Conservation (phyloP, 495 filamentous ascomycete species). For the Opeltia flavorubescens region DNA sequence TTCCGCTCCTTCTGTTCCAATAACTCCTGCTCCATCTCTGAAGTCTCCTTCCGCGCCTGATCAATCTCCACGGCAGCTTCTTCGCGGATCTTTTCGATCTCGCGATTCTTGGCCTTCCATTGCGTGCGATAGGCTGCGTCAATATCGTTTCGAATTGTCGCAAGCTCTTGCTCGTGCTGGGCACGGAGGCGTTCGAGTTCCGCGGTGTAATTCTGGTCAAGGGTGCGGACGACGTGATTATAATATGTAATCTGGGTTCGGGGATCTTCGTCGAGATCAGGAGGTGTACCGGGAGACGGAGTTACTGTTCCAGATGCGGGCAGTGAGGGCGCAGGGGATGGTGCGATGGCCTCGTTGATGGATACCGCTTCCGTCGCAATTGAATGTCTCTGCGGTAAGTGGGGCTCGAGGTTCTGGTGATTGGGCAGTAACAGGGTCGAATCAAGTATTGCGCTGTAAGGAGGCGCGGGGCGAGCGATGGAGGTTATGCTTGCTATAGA, state of each 20-base stretch:
- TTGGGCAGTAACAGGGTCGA: background rate
- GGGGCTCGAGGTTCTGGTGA: background rate
- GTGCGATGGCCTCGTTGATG: background rate
- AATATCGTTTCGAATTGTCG: conserved; percentile 11
- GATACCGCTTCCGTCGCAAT: background rate
- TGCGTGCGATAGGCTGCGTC: conserved; percentile 16
- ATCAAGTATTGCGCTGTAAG: conserved; percentile 4
- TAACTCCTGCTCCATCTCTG: conserved; percentile 1
- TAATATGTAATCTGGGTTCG: conserved; percentile 7
- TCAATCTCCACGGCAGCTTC: conserved; percentile 10
- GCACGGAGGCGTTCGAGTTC: background rate
- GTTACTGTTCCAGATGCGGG: background rate
- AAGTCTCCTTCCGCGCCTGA: background rate
- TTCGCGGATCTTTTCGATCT: conserved; percentile 11
- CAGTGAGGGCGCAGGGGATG: background rate
- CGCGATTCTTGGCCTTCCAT: conserved; percentile 11
- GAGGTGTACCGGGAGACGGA: conserved; percentile 13
- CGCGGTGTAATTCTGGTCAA: background rate
- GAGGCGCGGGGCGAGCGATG: conserved; percentile 5
- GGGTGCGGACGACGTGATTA: conserved; percentile 5
- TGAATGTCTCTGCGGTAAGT: background rate
- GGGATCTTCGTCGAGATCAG: conserved; percentile 15
- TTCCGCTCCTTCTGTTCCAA: background rate
- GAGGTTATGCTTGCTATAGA: conserved; percentile 8
- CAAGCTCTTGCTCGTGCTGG: conserved; percentile 14